These are phyloP conservation scores for Usnea hakonensis DNA, from an alignment of 495 filamentous ascomycete genomes.

Conservation along the genomic window DNA sequence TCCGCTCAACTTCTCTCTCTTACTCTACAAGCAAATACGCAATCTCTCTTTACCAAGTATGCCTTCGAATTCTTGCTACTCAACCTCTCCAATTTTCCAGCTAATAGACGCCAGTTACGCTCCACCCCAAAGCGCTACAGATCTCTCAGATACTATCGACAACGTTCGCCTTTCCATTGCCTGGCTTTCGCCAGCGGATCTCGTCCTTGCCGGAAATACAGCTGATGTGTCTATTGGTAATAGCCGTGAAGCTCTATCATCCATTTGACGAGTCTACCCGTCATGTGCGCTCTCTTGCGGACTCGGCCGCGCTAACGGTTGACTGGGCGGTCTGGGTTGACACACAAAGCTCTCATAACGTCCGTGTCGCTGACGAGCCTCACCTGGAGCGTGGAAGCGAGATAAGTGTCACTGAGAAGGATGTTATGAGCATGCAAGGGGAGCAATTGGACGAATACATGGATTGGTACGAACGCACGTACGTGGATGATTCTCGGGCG, in stretches of 20 bases:
- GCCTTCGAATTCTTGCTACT: conserved; percentile 13
- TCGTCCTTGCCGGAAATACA: conserved; percentile 62
- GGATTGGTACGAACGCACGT: conserved; percentile 80
- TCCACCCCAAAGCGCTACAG: conserved; percentile 54
- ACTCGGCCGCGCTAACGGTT: conserved; percentile 54
- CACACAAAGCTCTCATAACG: conserved; percentile 41
- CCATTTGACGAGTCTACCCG: conserved; percentile 52
- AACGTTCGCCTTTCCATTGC: conserved; percentile 48
- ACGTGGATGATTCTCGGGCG: conserved; percentile 42
- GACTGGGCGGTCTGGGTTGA: conserved; percentile 67
- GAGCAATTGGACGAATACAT: conserved; percentile 72
- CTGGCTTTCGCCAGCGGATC: conserved; percentile 25
- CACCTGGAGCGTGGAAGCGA: conserved; percentile 35
- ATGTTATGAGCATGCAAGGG: conserved; percentile 60
- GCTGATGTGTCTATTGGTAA: conserved; percentile 61
- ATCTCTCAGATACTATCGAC: conserved; percentile 50
- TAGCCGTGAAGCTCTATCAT: conserved; percentile 70
- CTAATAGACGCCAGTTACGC: conserved; percentile 49
- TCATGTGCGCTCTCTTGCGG: conserved; percentile 45
- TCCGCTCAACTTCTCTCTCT: conserved; percentile 54
- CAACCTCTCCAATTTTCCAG: neutral
- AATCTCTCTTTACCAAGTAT: conserved; percentile 71
- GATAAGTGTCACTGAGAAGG: conserved; percentile 52
- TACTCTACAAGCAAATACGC: conserved; percentile 62
- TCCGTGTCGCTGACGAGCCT: conserved; percentile 23